Base-by-base conservation (phyloP, 305 asterid species). In the Andrographis paniculata region DNA sequence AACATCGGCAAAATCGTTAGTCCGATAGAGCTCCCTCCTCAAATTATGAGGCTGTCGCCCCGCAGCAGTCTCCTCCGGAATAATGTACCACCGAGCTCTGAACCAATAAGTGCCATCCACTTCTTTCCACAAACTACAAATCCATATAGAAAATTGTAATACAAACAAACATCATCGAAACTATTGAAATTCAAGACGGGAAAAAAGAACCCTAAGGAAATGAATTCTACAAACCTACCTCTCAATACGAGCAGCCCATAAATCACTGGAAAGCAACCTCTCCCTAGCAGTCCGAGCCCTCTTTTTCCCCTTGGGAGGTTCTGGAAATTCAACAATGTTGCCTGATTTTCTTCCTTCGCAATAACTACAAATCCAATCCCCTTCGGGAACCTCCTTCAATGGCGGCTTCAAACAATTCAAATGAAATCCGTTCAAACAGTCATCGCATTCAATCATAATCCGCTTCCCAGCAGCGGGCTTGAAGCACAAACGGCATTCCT, bases 1-100 rank as follows among this genome's bases (percentile, higher is more conserved):
- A 66, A 61, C 75, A 60, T 86, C 87, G 51, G 89, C 85, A 62
- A 64, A 71, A 55, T 91, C 95, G 46, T 76, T 91, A 42, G 93
- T 77, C 46, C 77, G 64, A 58, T 83, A 86, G 27, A 91, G 84
- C 82, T 86, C 96, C 77, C 99, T 77, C 59, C 76, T 80, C 75
- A 91, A 74, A 67, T 83, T 86, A 73, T 91, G 99, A 30, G 94
- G 67, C 46, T 91, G 99, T 62, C 99, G 80, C 39, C 99, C 96
- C 14, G 71, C 73, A 31, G 78, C 62, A 15, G 96, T 91, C 76
- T 91, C 99, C 72, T 91, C 95, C 0, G 95, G 96, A 62, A 86
- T 83, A 30, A 75, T 58, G 67, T 78, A 86, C 96, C 96, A 86
- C 65, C 74, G 74, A 33, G 85, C 89, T 27, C 74, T 74, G 56